Percentiles rank a stretch among this genome's conserved stretches.
phyloP scores from a whole-genome alignment of 2,329 filamentous ascomycete species.

The Fusarium nodosum region DNA sequence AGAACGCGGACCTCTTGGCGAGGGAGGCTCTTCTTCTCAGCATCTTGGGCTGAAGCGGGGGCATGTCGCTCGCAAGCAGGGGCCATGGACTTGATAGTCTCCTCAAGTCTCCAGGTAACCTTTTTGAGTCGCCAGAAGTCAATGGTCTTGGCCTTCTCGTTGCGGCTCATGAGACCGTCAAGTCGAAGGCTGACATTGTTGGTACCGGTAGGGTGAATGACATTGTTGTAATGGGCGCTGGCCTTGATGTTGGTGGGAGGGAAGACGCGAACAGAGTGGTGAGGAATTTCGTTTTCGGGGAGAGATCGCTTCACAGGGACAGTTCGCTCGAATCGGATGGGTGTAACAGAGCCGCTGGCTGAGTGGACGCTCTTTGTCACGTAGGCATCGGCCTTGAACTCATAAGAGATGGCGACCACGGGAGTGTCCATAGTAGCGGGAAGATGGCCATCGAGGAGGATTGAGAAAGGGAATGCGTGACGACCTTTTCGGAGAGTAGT shows the following conservation, averaged over 20 bases:
- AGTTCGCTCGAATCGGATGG: conserved; percentile 73
- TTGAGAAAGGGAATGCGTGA: conserved; percentile 90
- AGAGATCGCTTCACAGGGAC: conserved; percentile 85
- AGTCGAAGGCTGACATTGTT: conserved; percentile 85
- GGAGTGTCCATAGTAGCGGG: conserved; percentile 84
- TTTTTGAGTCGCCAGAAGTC: conserved; percentile 90
- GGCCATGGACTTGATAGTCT: conserved; percentile 83
- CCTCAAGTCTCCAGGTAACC: conserved; percentile 92
- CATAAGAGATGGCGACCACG: conserved; percentile 82
- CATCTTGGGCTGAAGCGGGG: conserved; percentile 58
- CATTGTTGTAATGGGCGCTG: conserved; percentile 82
- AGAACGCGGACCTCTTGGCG: conserved; percentile 83
- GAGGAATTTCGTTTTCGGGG: conserved; percentile 78
- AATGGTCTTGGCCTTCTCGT: conserved; percentile 77
- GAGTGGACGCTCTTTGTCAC: conserved; percentile 68
- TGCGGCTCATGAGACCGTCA: conserved; percentile 83
- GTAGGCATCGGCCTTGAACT: conserved; percentile 76
- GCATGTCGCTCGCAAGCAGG: conserved; percentile 84
- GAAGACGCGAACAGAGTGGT: conserved; percentile 93
- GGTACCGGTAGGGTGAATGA: conserved; percentile 87
- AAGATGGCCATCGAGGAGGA: conserved; percentile 86
- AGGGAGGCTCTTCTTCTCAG: conserved; percentile 72
- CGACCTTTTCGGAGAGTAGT: conserved; percentile 65
- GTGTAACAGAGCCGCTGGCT: conserved; percentile 56
- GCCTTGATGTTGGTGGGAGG: conserved; percentile 95